These are phyloP conservation scores for Closterium sp. DNA, from an alignment of 139 green algal species.

Conservation along the genomic window DNA sequence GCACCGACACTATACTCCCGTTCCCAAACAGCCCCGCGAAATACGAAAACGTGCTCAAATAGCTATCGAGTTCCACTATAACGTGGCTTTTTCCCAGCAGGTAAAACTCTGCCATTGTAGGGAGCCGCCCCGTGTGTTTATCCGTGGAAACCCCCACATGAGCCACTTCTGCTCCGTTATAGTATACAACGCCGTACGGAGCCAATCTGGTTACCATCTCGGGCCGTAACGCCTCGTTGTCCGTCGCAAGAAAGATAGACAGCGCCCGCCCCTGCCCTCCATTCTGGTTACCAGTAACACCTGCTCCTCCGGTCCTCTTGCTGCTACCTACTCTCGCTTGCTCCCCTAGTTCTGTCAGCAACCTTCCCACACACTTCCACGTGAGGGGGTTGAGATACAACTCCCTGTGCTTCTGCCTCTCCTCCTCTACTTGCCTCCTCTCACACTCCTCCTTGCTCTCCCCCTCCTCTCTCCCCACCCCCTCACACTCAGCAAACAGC, in stretches of 20 bases:
- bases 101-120: slow-evolving; percentile 26
- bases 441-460: neutral
- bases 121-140: neutral
- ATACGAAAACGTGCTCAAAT: slow-evolving; percentile 25
- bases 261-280: neutral
- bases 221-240: neutral
- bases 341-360: neutral
- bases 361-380: neutral
- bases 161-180: slow-evolving; percentile 2
- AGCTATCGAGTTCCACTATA: slow-evolving; percentile 18
- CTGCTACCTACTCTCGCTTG: neutral
- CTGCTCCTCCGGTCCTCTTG: neutral
- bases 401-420: neutral
- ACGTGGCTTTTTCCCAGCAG: slow-evolving; percentile 10
- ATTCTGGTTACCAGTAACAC: neutral
- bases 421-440: neutral
- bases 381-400: neutral
- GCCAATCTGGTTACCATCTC: neutral
- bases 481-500: neutral
- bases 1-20: neutral
- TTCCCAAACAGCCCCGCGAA: slow-evolving; percentile 27
- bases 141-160: neutral
- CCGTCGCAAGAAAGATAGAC: slow-evolving; percentile 1
- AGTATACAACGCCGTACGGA: neutral
- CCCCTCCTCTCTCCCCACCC: neutral